Evolutionary conservation across 2,329 filamentous ascomycete species (phyloP).

Genomic region (Microcera coccophila): DNA sequence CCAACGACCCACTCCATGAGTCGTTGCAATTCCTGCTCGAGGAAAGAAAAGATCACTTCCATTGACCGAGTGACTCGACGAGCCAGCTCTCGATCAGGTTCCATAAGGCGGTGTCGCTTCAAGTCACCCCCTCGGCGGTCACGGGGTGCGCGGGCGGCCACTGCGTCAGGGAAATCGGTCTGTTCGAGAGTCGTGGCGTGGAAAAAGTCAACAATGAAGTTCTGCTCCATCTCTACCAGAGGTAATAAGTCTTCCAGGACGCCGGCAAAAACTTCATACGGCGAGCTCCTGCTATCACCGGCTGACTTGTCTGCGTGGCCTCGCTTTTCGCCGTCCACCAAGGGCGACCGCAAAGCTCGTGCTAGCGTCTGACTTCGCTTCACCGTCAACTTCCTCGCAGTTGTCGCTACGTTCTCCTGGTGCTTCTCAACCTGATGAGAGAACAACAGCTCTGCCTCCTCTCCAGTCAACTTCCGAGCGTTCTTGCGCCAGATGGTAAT

Average conservation of each 20-base stretch:
- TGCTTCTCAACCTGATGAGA: slow-evolving; percentile 81
- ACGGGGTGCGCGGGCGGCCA: slow-evolving; percentile 61
- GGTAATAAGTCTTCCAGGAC: slow-evolving; percentile 78
- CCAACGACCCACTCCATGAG: slow-evolving; percentile 80
- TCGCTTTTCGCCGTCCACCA: slow-evolving; percentile 56
- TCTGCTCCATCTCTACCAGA: slow-evolving; percentile 88
- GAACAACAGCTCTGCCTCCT: slow-evolving; percentile 83
- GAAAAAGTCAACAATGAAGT: slow-evolving; percentile 96
- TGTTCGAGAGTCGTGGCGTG: slow-evolving; percentile 83
- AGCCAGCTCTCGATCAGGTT: slow-evolving; percentile 84
- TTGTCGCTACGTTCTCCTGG: slow-evolving; percentile 65
- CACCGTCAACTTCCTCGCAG: slow-evolving; percentile 86
- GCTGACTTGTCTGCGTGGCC: slow-evolving; percentile 53
- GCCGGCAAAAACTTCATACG: slow-evolving; percentile 77
- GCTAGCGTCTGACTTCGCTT: slow-evolving; percentile 88
- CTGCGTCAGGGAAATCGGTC: slow-evolving; percentile 77
- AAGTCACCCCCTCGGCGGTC: slow-evolving; percentile 70
- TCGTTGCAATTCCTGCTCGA: slow-evolving; percentile 71
- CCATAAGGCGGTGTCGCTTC: slow-evolving; percentile 70
- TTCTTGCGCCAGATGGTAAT: slow-evolving; percentile 75
- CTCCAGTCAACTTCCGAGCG: slow-evolving; percentile 68
- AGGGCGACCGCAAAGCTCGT: slow-evolving; percentile 64
- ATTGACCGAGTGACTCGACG: slow-evolving; percentile 79
- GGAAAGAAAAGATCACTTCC: slow-evolving; percentile 82
- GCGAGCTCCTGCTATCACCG: slow-evolving; percentile 62